These are phyloP conservation scores for Ajuga chamaepitys DNA, from an alignment of 257 asterid species.

Conservation along the genomic window DNA sequence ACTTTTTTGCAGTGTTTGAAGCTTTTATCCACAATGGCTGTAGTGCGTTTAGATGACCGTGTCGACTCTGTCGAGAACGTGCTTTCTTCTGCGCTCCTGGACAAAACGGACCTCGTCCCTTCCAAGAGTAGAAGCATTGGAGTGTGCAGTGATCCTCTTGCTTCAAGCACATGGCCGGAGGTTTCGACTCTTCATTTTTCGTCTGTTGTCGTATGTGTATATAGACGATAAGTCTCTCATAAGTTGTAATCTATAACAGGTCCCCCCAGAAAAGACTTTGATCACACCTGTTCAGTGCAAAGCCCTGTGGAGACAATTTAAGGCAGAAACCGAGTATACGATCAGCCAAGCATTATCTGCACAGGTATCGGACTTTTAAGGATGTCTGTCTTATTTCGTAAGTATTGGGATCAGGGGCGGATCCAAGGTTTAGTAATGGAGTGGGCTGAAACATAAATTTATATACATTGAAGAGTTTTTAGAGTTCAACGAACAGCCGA, in stretches of 20 bases:
- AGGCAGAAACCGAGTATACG: slow-evolving; percentile 47
- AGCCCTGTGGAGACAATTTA: slow-evolving; percentile 52
- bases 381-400: no score
- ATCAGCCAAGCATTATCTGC: slow-evolving; percentile 56
- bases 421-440: no score
- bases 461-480: no score
- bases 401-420: no score
- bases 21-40: slow-evolving; percentile 47
- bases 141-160: slow-evolving; percentile 44
- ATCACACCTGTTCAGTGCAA: slow-evolving; percentile 59
- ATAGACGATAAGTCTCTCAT: slow-evolving; percentile 8
- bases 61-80: slow-evolving; percentile 33
- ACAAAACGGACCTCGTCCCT: slow-evolving; percentile 17
- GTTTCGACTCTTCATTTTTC: slow-evolving; percentile 9
- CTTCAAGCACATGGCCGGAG: slow-evolving; percentile 62
- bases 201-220: background rate
- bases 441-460: no score
- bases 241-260: slow-evolving; percentile 21
- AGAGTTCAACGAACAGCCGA: no score
- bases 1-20: slow-evolving; percentile 36
- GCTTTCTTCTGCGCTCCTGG: slow-evolving; percentile 36
- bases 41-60: slow-evolving; percentile 36
- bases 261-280: slow-evolving; percentile 47
- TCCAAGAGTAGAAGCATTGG: slow-evolving; percentile 20
- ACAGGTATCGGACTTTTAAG: slow-evolving; percentile 33